Conservation (phyloP, 495 filamentous ascomycete species). For the Halenospora varia region DNA sequence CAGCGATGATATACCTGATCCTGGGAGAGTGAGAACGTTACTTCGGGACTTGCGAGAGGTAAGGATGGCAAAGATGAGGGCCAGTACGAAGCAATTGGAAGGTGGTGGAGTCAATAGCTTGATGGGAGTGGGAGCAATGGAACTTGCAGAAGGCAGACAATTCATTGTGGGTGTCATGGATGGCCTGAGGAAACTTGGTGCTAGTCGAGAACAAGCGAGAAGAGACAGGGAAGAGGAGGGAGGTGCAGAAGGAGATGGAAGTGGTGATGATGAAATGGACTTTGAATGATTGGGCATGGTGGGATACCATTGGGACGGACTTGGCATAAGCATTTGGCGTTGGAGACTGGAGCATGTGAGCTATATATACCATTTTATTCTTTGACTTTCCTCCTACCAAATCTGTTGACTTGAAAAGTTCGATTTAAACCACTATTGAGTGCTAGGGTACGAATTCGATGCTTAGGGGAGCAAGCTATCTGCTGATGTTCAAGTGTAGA, state of each 20-base stretch:
- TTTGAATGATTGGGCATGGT: slow-evolving; percentile 18
- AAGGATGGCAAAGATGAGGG: slow-evolving; percentile 81
- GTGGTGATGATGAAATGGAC: slow-evolving; percentile 44
- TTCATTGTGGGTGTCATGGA: slow-evolving; percentile 87
- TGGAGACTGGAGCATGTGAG: background rate
- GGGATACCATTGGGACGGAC: background rate
- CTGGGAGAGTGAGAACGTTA: slow-evolving; percentile 68
- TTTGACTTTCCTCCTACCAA: too few species aligned
- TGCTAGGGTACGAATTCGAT: too few species aligned
- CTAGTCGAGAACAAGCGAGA: slow-evolving; percentile 50
- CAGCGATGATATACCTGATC: slow-evolving; percentile 75
- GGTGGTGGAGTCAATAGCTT: slow-evolving; percentile 69
- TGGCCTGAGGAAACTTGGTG: slow-evolving; percentile 67
- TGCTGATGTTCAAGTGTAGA: too few species aligned
- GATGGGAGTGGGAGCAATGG: slow-evolving; percentile 86
- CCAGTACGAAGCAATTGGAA: slow-evolving; percentile 65
- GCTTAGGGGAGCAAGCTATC: too few species aligned
- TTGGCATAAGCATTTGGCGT: slow-evolving; percentile 1
- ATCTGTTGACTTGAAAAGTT: too few species aligned
- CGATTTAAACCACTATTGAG: too few species aligned
- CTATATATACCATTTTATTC: background rate
- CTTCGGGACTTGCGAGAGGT: slow-evolving; percentile 84
- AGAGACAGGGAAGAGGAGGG: slow-evolving; percentile 52
- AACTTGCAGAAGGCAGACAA: slow-evolving; percentile 78
- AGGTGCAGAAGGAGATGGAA: slow-evolving; percentile 36